These are phyloP conservation scores for Falciphora oryzae DNA, from an alignment of 2,329 filamentous ascomycete genomes.

Conservation along the genomic window DNA sequence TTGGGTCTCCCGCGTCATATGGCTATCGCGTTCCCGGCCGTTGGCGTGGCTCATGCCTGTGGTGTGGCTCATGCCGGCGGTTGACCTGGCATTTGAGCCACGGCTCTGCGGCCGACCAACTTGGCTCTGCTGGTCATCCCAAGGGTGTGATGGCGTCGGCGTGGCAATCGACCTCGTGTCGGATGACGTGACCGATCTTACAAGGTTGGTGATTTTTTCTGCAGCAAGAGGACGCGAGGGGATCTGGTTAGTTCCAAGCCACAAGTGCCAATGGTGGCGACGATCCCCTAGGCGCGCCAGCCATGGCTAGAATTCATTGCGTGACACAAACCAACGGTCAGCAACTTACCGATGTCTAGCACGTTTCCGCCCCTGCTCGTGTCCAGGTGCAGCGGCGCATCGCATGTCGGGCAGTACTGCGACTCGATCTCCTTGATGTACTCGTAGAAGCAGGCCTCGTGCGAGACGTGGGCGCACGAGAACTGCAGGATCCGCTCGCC, in stretches of 20 bases:
- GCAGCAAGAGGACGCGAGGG: conserved; percentile 10
- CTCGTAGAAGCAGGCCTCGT: conserved; percentile 98
- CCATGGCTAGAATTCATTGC: neutral
- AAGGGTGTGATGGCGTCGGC: conserved; percentile 51
- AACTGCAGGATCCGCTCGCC: conserved; percentile 94
- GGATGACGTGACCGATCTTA: conserved; percentile 64
- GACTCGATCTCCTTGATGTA: conserved; percentile 93
- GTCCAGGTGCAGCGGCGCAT: conserved; percentile 85
- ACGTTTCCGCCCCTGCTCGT: conserved; percentile 91
- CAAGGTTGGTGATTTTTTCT: conserved; percentile 95
- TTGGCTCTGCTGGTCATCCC: conserved; percentile 53
- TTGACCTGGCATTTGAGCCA: conserved; percentile 32
- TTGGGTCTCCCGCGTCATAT: conserved; percentile 21
- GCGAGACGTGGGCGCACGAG: conserved; percentile 92
- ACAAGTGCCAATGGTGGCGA: neutral
- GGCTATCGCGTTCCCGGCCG: conserved; percentile 30
- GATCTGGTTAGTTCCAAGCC: neutral
- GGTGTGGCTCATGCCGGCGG: conserved; percentile 25
- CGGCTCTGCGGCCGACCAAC: conserved; percentile 44
- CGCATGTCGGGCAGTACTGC: conserved; percentile 89
- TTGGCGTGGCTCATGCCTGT: conserved; percentile 30
- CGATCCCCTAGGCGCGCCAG: neutral
- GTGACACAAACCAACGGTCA: conserved; percentile 9
- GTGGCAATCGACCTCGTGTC: conserved; percentile 53
- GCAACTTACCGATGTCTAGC: conserved; percentile 70